These are phyloP conservation scores for Claviceps sp. DNA, from an alignment of 2,329 filamentous ascomycete species.

Conservation along the genomic window DNA sequence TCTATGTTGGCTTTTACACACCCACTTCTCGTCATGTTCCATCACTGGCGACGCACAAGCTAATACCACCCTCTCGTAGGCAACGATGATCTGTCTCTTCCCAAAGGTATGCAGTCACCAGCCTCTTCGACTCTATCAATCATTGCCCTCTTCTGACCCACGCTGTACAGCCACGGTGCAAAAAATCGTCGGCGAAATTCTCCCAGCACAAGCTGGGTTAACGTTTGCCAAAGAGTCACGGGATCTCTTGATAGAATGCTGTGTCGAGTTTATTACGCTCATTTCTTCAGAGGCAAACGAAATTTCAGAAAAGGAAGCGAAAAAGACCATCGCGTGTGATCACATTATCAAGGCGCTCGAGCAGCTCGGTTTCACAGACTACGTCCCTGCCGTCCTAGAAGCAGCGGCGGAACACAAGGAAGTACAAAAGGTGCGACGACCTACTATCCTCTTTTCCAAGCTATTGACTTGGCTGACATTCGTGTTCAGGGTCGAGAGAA, in stretches of 20 bases:
- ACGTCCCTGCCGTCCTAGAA: constrained; percentile 74
- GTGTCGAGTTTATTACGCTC: constrained; percentile 96
- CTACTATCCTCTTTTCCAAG: constrained; percentile 26
- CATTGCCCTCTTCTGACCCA: constrained; percentile 3
- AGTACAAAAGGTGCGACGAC: constrained; percentile 60
- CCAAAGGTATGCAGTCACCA: constrained; percentile 35
- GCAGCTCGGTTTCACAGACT: constrained; percentile 84
- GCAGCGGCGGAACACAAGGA: constrained; percentile 89
- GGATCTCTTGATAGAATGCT: constrained; percentile 94
- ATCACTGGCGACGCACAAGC: constrained; percentile 6
- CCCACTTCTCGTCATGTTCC: neutral
- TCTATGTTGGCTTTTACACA: neutral
- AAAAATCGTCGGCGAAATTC: constrained; percentile 87
- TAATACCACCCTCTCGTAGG: constrained; percentile 28
- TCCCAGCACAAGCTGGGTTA: constrained; percentile 60
- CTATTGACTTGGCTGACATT: neutral
- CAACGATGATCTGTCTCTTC: constrained; percentile 50
- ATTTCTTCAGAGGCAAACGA: constrained; percentile 98
- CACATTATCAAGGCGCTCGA: constrained; percentile 93
- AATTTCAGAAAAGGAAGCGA: constrained; percentile 95
- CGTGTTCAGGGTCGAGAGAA: constrained; percentile 68
- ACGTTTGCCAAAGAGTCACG: constrained; percentile 91
- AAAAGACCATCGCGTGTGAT: constrained; percentile 97
- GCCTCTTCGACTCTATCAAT: too few species aligned
- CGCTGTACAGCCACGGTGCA: constrained; percentile 47